Evolutionary conservation across 768 basidiomycete genomes (phyloP), one percentile per base, ranked within the genome.

Genomic region (Symmetrospora coprosmae): DNA sequence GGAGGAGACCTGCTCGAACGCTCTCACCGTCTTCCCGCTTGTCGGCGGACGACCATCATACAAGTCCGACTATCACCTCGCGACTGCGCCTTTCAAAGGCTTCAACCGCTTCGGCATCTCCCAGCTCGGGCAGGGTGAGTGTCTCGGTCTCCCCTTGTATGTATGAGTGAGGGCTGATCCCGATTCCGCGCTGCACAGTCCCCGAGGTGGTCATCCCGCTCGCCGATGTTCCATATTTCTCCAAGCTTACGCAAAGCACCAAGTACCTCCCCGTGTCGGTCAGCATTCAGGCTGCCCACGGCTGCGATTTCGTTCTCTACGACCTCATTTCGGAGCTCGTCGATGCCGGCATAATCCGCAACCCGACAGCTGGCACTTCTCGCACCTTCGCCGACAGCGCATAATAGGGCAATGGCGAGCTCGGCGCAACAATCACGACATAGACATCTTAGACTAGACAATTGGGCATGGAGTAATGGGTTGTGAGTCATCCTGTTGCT

Each of bases 221-320:
- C 33, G 70, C 69, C 30, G 69, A 72, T 55, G 69, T 67, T 0
- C 56, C 66, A 4, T 71, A 68, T 62, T 53, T 65, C 37, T 64
- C 61, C 19, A 61, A 63, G 21, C 60, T 71, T 47, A 64, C 64
- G 31, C 62, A 64, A n/a, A 59, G 62, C 35, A 56, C 56, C 34
- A 69, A 71, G 49, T 69, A 68, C 45, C 40, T 69, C n/a, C 69
- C 70, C n/a, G 62, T 71, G 34, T 67, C 65, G 17, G 53, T 69
- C 25, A 48, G 53, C 30, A 63, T 71, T 28, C 65, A 51, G 50
- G 70, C 70, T 9, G 62, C 62, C 14, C 47, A 37, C 13, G 68
- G 66, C 16, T 71, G 70, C 61, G 70, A 71, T 38, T 69, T 68
- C 39, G 37, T 70, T 16, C 52, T 71, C 9, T 64, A 66, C 52